Base-by-base conservation (phyloP, 148 eudicot species). In the Fagopyrum homotropicum region DNA sequence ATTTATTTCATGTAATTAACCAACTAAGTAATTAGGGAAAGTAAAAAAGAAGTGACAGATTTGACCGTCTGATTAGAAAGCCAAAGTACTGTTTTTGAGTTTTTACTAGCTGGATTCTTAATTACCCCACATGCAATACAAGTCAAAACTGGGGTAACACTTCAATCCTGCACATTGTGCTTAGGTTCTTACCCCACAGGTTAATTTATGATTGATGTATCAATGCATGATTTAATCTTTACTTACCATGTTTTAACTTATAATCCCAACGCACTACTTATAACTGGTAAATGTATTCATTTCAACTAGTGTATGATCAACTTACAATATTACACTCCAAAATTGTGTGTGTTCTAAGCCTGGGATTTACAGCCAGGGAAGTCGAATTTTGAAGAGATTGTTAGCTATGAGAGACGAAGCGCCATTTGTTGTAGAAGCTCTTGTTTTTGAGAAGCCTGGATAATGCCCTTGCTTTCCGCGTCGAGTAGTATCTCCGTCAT, bases 401-500 rank as follows among this genome's bases (percentile, higher is more conserved):
- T 55, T 57, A 57, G 22, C 84, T 86, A 92, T 19, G 96, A 88
- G 69, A 90, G 96, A 71, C 85, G 91, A 76, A 92, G 85, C 9
- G 98, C 96, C 66, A 90, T 92, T 80, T 92, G 87, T 76, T 89
- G 86, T 22, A 92, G 85, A 45, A 90, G 86, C 56, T 78, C 64
- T 79, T 85, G 87, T 82, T 90, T 92, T 80, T 92, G 97, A 16
- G 91, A 83, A 48, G 95, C 83, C 78, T 84, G 77, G 14, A 92
- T 90, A 59, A 87, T 73, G 56, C 95, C 91, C 82, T 86, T 90
- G 79, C 88, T 87, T 78, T 90, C 97, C 0, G 97, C 96, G 70
- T 92, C 97, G 60, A 85, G 82, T 83, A 90, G 78, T 40, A 92
- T 90, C 44, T 92, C 90, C 0, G 95, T 87, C 97, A 92, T 90